Conservation (phyloP, 805 yeast genomes). For the Wickerhamomyces canadensis region DNA sequence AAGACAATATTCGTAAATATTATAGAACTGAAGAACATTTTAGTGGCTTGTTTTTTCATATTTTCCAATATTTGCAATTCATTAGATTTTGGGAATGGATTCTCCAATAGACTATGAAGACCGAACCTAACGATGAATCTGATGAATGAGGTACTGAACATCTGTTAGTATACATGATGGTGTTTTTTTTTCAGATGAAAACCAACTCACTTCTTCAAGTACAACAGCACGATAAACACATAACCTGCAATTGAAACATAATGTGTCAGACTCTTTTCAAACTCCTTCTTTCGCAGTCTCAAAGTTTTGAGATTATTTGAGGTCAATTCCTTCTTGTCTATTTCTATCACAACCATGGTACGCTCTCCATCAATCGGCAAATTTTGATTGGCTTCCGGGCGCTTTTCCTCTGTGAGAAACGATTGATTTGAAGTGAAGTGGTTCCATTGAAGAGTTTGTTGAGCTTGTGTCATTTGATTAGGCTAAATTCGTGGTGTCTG, state of each 20-base stretch:
- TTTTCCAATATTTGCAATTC: conserved; percentile 19
- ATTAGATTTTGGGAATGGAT: conserved; percentile 36
- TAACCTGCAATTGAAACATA: conserved; percentile 17
- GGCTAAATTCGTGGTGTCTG: no score
- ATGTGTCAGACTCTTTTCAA: conserved; percentile 9
- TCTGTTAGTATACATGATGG: conserved; percentile 6
- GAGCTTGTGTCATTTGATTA: no score
- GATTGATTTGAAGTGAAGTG: no score
- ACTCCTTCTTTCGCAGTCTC: conserved; percentile 16
- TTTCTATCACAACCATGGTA: background rate
- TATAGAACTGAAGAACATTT: conserved; percentile 24
- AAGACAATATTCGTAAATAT: conserved; percentile 21
- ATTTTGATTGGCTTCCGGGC: no score
- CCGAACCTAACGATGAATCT: conserved; percentile 28
- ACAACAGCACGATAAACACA: conserved; percentile 18
- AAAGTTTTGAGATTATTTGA: conserved; percentile 14
- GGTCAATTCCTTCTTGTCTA: conserved; percentile 5
- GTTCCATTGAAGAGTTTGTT: no score
- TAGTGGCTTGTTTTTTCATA: conserved; percentile 24
- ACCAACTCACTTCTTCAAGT: conserved; percentile 19
- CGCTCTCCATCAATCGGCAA: no score
- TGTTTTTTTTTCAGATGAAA: background rate
- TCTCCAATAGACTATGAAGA: conserved; percentile 33
- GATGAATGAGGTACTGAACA: conserved; percentile 18
- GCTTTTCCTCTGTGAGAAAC: no score